Evolutionary conservation across 2,329 filamentous ascomycete genomes (phyloP).

Genomic region (Colletotrichum sp.): DNA sequence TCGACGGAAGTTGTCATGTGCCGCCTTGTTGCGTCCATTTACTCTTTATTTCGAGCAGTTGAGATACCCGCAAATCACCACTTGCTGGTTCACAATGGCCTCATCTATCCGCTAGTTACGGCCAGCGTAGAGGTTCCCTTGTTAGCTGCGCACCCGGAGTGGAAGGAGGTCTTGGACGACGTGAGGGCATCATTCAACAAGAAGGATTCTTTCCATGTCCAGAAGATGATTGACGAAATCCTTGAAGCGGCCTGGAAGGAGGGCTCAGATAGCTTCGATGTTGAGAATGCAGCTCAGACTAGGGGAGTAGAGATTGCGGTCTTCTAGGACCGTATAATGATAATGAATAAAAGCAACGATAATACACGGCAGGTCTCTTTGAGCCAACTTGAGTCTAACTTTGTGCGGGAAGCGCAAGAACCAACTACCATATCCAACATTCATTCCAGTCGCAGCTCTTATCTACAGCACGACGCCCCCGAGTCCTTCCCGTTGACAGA

Average conservation of each 20-base stretch:
- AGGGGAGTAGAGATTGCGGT: slow-evolving; percentile 18
- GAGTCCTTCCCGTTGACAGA: neutral
- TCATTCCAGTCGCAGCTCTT: neutral
- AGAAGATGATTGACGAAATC: neutral
- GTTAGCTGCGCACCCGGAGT: slow-evolving; percentile 14
- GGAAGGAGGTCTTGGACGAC: slow-evolving; percentile 21
- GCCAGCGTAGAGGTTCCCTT: slow-evolving; percentile 29
- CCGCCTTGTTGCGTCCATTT: slow-evolving; percentile 28
- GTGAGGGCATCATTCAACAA: neutral
- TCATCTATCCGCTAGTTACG: slow-evolving; percentile 29
- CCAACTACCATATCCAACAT: neutral
- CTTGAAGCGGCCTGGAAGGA: slow-evolving; percentile 12
- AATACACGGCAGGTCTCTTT: neutral
- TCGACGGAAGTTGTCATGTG: slow-evolving; percentile 25
- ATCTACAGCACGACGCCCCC: neutral
- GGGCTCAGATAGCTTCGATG: slow-evolving; percentile 12
- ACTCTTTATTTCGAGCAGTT: slow-evolving; percentile 24
- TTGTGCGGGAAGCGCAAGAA: neutral
- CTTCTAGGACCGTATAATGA: slow-evolving; percentile 1
- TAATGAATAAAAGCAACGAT: neutral
- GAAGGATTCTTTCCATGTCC: slow-evolving; percentile 1
- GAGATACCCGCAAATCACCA: slow-evolving; percentile 21
- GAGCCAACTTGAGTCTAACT: neutral
- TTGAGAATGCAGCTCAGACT: slow-evolving; percentile 12
- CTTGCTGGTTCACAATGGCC: slow-evolving; percentile 28